Percentiles rank a stretch among this genome's conserved stretches.
phyloP scores from a whole-genome alignment of 73 alveolate genomes.

The Paramecium octaurelia region DNA sequence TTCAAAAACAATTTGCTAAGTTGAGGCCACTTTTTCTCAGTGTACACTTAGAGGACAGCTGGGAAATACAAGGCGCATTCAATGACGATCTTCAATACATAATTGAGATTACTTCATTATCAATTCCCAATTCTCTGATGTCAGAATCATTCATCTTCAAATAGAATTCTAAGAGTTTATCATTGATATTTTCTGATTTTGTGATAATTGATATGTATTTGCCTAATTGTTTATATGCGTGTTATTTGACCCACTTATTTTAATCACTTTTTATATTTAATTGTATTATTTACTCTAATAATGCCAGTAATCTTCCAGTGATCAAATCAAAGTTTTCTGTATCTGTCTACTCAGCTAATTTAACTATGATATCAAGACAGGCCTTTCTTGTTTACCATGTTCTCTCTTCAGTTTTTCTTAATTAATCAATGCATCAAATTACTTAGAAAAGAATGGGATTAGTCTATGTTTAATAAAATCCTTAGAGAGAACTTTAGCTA shows the following conservation, averaged over 20 bases:
- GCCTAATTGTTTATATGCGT: constrained; percentile 78
- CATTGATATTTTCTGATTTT: background rate
- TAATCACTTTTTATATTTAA: constrained; percentile 63
- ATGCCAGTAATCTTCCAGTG: constrained; percentile 51
- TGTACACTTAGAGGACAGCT: constrained; percentile 43
- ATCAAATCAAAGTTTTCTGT: constrained; percentile 53
- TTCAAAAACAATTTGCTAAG: background rate
- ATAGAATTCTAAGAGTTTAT: constrained; percentile 15
- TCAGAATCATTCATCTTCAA: background rate
- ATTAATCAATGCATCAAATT: background rate
- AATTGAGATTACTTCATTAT: background rate
- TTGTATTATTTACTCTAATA: constrained; percentile 63
- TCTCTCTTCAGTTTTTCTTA: constrained; percentile 66
- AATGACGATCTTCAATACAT: constrained; percentile 1
- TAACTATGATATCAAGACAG: constrained; percentile 79
- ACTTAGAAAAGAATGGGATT: constrained; percentile 9
- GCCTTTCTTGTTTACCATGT: constrained; percentile 90
- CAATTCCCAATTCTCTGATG: background rate
- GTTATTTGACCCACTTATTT: constrained; percentile 83
- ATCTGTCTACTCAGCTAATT: constrained; percentile 66
- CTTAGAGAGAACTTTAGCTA: background rate
- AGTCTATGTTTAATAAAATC: constrained; percentile 33
- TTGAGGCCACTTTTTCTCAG: constrained; percentile 39
- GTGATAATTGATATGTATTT: constrained; percentile 4
- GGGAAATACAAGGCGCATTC: constrained; percentile 57